phyloP scores from a whole-genome alignment of 148 eudicot genomes.

The Spergularia marina region DNA sequence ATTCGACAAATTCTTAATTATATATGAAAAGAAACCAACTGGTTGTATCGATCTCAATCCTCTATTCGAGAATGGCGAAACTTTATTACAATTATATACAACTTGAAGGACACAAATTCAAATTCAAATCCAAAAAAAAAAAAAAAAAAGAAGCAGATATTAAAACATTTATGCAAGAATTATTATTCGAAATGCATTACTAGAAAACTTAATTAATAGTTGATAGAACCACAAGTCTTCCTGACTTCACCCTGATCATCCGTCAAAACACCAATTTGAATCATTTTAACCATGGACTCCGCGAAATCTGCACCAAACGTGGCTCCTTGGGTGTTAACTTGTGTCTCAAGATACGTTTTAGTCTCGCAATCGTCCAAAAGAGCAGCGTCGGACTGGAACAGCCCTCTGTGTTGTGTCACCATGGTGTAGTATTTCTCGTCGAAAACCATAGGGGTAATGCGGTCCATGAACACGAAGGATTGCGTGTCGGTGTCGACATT shows the following conservation, averaged over 20 bases:
- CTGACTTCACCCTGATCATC: constrained; percentile 35
- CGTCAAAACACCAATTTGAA: constrained; percentile 22
- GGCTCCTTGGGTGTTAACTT: constrained; percentile 20
- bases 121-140: too few species aligned
- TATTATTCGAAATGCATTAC: too few species aligned
- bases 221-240: constrained; percentile 29
- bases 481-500: constrained; percentile 13
- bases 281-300: constrained; percentile 31
- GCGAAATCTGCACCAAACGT: constrained; percentile 42
- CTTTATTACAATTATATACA: too few species aligned
- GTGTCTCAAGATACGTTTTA: constrained; percentile 30
- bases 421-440: constrained; percentile 46
- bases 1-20: too few species aligned
- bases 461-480: constrained; percentile 44
- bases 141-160: too few species aligned
- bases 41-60: too few species aligned
- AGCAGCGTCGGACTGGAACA: constrained; percentile 55
- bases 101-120: too few species aligned
- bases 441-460: constrained; percentile 39
- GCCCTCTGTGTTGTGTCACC: constrained; percentile 45
- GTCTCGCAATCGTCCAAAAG: constrained; percentile 43
- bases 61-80: too few species aligned
- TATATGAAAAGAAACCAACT: too few species aligned
- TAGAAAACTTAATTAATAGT: neutral
- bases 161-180: too few species aligned